Base-by-base conservation (phyloP, 352 stramenopile species). In the Phytophthora pini region DNA sequence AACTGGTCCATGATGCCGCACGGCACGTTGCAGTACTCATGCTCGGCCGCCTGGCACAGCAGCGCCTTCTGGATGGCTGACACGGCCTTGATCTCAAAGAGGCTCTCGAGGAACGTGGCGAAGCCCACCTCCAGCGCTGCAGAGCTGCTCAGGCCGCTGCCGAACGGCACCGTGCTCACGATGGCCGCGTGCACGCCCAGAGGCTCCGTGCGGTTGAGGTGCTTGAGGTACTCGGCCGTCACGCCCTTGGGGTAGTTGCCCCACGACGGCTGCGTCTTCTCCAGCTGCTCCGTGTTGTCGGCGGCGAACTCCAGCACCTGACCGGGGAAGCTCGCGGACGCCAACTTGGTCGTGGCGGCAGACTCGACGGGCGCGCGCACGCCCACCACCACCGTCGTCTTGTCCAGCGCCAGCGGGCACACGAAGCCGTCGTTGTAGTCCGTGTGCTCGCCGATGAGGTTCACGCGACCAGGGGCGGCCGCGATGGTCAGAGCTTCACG, bases 1-100 rank as follows among this genome's bases (percentile, higher is more conserved):
- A 97, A 98, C 80, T 98, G 94, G 84, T 98, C 96, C 95, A 98
- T 98, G 76, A 98, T 98, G 38, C 95, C 95, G 77, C 94, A 98
- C 32, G 95, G 95, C 58, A 95, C 93, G 69, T 93, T 79, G 67
- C 91, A 94, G 80, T 97, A 99, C 59, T 93, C 83, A 76, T 98
- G 97, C 79, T 99, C 97, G n/a, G 93, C 92, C 31, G 89, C 82
- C 74, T 98, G 95, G 68, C 94, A 98, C 56, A 95, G 84, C 50
- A 98, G 70, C 32, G 96, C 96, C 59, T 94, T 92, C 60, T 94
- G 82, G 61, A 79, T 81, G 61, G 80, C 49, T 17, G 76, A 80
- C 17, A 93, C 72, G 46, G 59, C 52, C 36, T 63, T 38, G 31
- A 92, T 54, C 24, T 77, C 72, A 47, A 97, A 89, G 13, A 98